Conservation (phyloP, 148 eudicot genomes). For the Polygonum aviculare region DNA sequence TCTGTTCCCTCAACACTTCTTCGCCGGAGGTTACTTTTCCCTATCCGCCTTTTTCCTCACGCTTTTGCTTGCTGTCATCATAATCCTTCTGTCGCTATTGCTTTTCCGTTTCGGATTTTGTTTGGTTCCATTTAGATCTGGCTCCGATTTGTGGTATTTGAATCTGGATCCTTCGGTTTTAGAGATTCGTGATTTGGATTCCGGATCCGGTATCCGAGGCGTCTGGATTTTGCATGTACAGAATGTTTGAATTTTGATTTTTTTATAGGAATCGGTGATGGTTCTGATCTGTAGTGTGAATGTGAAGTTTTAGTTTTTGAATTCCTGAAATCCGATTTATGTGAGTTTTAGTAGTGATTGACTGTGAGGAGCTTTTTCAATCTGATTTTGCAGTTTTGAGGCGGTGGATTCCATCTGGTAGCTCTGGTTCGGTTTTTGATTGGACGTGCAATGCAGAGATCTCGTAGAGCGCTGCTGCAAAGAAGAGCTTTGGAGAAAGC, state of each 20-base stretch:
- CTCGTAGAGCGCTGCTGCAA: slow-evolving; percentile 85
- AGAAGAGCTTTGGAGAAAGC: slow-evolving; percentile 60
- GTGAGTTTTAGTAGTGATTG: background rate
- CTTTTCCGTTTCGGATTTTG: background rate
- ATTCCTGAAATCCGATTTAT: background rate
- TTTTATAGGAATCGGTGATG: background rate
- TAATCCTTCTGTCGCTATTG: background rate
- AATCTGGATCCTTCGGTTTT: background rate
- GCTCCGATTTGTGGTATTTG: background rate
- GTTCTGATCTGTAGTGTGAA: background rate
- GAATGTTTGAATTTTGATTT: background rate
- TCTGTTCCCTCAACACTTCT: background rate
- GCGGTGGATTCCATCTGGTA: background rate
- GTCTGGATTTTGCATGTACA: background rate
- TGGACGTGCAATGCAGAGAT: slow-evolving; percentile 91
- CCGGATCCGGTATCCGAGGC: background rate
- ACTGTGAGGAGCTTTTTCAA: background rate
- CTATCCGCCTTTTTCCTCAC: background rate
- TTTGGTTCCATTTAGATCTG: background rate
- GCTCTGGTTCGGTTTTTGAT: background rate
- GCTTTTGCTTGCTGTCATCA: background rate
- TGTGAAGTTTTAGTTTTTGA: background rate
- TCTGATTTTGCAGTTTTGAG: background rate
- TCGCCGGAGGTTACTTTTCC: background rate
- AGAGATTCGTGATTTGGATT: background rate